Evolutionary conservation across 2,329 filamentous ascomycete species (phyloP).

Genomic region (Seiridium cupressi): DNA sequence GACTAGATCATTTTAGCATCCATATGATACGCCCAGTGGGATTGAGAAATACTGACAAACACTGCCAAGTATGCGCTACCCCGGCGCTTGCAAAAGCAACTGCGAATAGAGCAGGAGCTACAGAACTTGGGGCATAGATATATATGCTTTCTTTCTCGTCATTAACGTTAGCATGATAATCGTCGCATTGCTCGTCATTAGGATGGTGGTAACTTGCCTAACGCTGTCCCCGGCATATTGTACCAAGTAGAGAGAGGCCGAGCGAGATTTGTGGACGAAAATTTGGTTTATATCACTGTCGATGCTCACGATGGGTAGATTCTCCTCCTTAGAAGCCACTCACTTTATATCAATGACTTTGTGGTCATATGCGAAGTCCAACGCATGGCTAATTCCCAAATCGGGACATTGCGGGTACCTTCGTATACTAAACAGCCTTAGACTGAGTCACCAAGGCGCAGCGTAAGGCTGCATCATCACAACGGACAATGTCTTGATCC

Average conservation of each 20-base stretch:
- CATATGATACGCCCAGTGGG: background rate
- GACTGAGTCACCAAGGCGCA: background rate
- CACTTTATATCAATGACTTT: too few species aligned
- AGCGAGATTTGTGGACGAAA: background rate
- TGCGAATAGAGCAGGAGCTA: slow-evolving; percentile 51
- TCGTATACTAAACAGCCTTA: background rate
- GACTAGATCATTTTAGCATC: slow-evolving; percentile 30
- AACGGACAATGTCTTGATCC: background rate
- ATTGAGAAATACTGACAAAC: slow-evolving; percentile 27
- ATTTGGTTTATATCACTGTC: too few species aligned
- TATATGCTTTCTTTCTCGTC: slow-evolving; percentile 29
- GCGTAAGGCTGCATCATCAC: background rate
- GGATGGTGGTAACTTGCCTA: background rate
- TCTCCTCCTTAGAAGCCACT: too few species aligned
- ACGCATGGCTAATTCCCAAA: background rate
- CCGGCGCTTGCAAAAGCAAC: slow-evolving; percentile 45
- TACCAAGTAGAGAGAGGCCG: background rate
- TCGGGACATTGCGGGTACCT: background rate
- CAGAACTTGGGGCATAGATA: slow-evolving; percentile 53
- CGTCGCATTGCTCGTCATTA: background rate
- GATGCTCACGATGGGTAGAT: too few species aligned
- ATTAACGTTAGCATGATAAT: background rate
- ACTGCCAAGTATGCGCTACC: slow-evolving; percentile 52
- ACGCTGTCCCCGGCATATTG: background rate
- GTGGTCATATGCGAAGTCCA: background rate